Evolutionary conservation across 2,329 filamentous ascomycete species (phyloP).

Genomic region (Claviceps africana): DNA sequence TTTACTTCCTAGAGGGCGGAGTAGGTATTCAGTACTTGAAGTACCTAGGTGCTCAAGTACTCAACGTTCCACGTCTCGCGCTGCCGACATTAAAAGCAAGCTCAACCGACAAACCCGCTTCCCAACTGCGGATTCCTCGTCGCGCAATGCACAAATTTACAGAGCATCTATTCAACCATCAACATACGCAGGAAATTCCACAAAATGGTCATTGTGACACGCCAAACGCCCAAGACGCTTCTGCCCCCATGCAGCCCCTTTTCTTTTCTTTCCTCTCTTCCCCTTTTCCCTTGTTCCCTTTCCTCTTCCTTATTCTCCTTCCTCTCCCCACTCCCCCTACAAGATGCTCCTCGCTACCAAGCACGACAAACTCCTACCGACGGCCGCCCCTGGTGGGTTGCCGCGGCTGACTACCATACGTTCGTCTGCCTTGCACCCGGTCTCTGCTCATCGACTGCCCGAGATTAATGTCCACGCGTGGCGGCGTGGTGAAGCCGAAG

Average conservation of each 20-base stretch:
- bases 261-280: background rate
- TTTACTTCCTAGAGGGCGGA: too few relatives aligned
- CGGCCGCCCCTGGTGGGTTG: conserved; percentile 27
- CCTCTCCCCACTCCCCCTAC: background rate
- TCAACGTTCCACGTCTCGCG: too few relatives aligned
- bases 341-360: background rate
- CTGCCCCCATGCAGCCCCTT: background rate
- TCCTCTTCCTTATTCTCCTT: background rate
- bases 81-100: too few relatives aligned
- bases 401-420: conserved; percentile 66
- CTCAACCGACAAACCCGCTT: too few relatives aligned
- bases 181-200: background rate
- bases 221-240: conserved; percentile 2
- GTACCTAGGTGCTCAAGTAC: too few relatives aligned
- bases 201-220: background rate
- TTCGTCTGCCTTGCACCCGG: conserved; percentile 49
- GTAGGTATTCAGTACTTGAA: too few relatives aligned
- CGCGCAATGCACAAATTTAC: background rate
- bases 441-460: conserved; percentile 65
- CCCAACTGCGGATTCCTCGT: background rate
- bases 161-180: background rate
- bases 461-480: conserved; percentile 70
- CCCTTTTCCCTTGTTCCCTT: background rate
- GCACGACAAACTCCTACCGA: conserved; percentile 1
- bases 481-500: conserved; percentile 68